Conservation (phyloP, 164 flowering plant species). For the Warburgia ugandensis region DNA sequence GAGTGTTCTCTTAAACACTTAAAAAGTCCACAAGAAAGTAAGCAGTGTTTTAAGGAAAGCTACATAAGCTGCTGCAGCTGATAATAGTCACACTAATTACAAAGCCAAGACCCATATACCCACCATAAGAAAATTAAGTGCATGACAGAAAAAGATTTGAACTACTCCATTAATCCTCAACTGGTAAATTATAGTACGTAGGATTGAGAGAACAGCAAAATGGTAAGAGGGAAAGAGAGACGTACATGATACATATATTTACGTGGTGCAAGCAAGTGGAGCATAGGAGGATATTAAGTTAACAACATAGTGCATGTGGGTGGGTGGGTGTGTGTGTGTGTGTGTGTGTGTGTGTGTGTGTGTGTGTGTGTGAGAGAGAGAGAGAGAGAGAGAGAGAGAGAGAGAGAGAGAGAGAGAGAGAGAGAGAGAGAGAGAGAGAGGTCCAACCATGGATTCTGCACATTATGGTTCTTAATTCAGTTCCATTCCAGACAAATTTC, state of each 20-base stretch:
- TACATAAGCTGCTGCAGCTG: not conserved
- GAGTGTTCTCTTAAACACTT: too few species aligned
- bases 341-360: too few species aligned
- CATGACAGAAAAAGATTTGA: too few species aligned
- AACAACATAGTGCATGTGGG: not conserved
- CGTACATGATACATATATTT: not conserved
- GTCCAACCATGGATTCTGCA: too few species aligned
- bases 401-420: constrained; percentile 1
- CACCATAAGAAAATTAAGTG: too few species aligned
- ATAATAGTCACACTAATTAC: not conserved
- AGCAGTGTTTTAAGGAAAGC: not conserved
- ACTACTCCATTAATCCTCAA: too few species aligned
- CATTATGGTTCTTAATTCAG: too few species aligned
- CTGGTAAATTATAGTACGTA: too few species aligned
- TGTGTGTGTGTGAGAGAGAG: not conserved
- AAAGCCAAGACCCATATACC: not conserved
- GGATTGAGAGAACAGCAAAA: not conserved
- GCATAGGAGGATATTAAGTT: not conserved
- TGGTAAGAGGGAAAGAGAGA: constrained; percentile 1
- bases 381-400: not conserved
- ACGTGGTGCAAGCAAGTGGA: not conserved
- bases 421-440: not conserved
- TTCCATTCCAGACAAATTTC: too few species aligned
- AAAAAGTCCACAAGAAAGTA: too few species aligned
- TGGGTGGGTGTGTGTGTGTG: too few species aligned